Evolutionary conservation across 1,139 yeast species (phyloP).

Genomic region (Zygoascus sp.): DNA sequence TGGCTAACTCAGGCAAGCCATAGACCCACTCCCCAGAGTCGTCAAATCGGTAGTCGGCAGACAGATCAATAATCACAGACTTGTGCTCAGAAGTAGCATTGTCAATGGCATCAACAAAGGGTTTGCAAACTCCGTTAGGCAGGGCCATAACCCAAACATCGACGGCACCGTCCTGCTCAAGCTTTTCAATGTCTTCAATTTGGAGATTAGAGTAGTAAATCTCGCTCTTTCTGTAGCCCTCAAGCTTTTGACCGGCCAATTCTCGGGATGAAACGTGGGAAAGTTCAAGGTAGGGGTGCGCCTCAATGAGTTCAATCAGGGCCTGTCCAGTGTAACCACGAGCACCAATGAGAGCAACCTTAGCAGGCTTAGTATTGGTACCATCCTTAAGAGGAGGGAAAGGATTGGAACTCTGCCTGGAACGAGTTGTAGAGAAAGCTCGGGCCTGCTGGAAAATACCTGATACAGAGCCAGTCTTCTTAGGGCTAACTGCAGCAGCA

Average conservation of each 20-base stretch:
- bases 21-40: slow-evolving; percentile 83
- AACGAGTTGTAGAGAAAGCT: slow-evolving; percentile 28
- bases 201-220: slow-evolving; percentile 81
- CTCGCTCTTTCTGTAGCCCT: slow-evolving; percentile 79
- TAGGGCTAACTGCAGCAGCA: slow-evolving; percentile 32
- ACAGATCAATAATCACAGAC: slow-evolving; percentile 82
- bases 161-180: slow-evolving; percentile 72
- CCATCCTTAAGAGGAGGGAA: slow-evolving; percentile 69
- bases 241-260: slow-evolving; percentile 76
- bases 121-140: slow-evolving; percentile 97
- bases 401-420: slow-evolving; percentile 47
- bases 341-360: slow-evolving; percentile 94
- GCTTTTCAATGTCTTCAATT: slow-evolving; percentile 72
- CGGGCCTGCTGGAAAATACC: slow-evolving; percentile 24
- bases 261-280: slow-evolving; percentile 96
- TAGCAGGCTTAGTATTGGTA: slow-evolving; percentile 53
- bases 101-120: slow-evolving; percentile 92
- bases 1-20: slow-evolving; percentile 76
- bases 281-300: slow-evolving; percentile 81
- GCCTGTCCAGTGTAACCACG: slow-evolving; percentile 98
- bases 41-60: slow-evolving; percentile 96
- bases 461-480: slow-evolving; percentile 40
- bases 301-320: slow-evolving; percentile 76
- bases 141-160: slow-evolving; percentile 99
- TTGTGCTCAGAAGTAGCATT: slow-evolving; percentile 46